Evolutionary conservation across 352 stramenopile species (phyloP).

Genomic region (Globisporangium acanthophoron): DNA sequence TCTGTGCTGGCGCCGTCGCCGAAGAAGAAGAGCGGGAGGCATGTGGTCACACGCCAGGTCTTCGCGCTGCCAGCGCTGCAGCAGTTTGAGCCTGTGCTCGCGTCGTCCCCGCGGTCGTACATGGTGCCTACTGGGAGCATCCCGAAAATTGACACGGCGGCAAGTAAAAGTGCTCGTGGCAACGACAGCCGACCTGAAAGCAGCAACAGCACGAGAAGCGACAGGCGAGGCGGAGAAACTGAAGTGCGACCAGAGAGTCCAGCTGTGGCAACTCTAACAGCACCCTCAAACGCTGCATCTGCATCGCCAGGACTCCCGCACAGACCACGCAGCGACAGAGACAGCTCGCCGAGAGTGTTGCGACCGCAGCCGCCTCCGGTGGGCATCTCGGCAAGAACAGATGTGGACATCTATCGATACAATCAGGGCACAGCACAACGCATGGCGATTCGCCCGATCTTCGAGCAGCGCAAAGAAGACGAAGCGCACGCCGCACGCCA

Average conservation of each 20-base stretch:
- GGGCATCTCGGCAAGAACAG: constrained; percentile 35
- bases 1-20: constrained; percentile 16
- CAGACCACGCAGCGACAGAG: constrained; percentile 14
- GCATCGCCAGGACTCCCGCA: background rate
- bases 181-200: background rate
- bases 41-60: constrained; percentile 28
- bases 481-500: constrained; percentile 23
- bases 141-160: constrained; percentile 10
- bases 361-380: constrained; percentile 30
- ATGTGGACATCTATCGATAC: constrained; percentile 63
- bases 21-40: constrained; percentile 27
- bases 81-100: constrained; percentile 57
- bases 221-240: background rate
- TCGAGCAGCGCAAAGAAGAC: constrained; percentile 48
- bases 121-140: constrained; percentile 14
- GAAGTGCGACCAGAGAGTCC: background rate
- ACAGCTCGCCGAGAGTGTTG: constrained; percentile 21
- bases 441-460: constrained; percentile 68
- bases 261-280: background rate
- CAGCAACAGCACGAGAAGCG: background rate
- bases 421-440: constrained; percentile 43
- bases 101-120: constrained; percentile 27
- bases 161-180: background rate
- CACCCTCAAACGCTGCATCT: background rate
- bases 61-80: constrained; percentile 57